These are phyloP conservation scores for Penicillium expansum DNA, from an alignment of 2,329 filamentous ascomycete species.

Conservation along the genomic window DNA sequence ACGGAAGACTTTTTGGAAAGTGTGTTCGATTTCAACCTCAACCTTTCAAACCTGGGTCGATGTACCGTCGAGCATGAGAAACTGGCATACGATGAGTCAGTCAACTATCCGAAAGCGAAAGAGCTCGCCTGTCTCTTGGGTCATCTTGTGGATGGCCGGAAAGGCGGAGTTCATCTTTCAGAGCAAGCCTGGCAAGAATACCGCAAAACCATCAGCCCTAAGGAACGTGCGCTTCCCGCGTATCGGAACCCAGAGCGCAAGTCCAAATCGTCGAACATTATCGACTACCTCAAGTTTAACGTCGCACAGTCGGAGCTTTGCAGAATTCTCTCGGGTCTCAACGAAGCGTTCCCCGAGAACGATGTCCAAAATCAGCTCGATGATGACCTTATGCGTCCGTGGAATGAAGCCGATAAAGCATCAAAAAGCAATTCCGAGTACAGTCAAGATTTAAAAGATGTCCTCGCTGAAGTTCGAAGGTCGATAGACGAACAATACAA, in stretches of 20 bases:
- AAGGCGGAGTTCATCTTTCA: constrained; percentile 44
- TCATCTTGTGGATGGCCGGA: constrained; percentile 47
- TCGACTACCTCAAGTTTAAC: constrained; percentile 46
- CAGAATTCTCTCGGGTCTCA: constrained; percentile 32
- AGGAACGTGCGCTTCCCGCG: constrained; percentile 32
- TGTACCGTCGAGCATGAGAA: constrained; percentile 53
- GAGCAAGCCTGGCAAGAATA: constrained; percentile 40
- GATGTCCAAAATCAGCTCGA: constrained; percentile 27
- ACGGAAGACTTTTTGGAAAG: constrained; percentile 43
- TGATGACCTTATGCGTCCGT: constrained; percentile 35
- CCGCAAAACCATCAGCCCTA: constrained; percentile 33
- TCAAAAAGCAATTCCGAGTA: constrained; percentile 19
- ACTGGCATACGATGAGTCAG: constrained; percentile 52
- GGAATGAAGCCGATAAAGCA: constrained; percentile 25
- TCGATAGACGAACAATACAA: constrained; percentile 19
- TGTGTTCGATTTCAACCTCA: constrained; percentile 49
- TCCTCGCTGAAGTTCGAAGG: constrained; percentile 18
- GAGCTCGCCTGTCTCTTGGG: constrained; percentile 44
- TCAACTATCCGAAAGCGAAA: constrained; percentile 35
- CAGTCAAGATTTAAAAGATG: constrained; percentile 16
- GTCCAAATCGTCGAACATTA: constrained; percentile 37
- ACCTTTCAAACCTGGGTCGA: constrained; percentile 49
- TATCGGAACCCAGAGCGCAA: constrained; percentile 33
- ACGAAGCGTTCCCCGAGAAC: constrained; percentile 26
- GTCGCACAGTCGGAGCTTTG: constrained; percentile 36